Conservation (phyloP, 164 flowering plant species). For the Vitis riparia region DNA sequence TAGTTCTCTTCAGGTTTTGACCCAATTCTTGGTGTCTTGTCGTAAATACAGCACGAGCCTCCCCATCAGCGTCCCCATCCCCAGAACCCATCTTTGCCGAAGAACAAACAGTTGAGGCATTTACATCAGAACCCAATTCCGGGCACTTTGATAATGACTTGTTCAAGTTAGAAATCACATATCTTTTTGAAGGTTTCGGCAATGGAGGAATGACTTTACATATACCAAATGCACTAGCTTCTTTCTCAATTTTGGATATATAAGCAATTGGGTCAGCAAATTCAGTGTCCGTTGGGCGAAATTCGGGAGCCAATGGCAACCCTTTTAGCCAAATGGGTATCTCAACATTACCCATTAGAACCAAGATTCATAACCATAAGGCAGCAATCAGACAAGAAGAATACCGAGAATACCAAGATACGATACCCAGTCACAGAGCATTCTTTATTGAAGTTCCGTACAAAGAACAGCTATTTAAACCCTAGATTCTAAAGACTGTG, state of each 20-base stretch:
- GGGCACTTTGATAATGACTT: slow-evolving; percentile 67
- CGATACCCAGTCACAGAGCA: not conserved
- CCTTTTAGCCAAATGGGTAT: slow-evolving; percentile 77
- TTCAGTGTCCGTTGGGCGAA: slow-evolving; percentile 86
- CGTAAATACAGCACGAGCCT: slow-evolving; percentile 69
- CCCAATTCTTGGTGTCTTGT: slow-evolving; percentile 96
- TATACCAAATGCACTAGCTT: slow-evolving; percentile 91
- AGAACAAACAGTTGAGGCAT: slow-evolving; percentile 2
- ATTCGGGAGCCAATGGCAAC: slow-evolving; percentile 91
- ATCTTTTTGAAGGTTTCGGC: slow-evolving; percentile 82
- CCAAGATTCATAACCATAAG: slow-evolving; percentile 11
- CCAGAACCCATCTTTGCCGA: slow-evolving; percentile 20
- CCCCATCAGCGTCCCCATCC: slow-evolving; percentile 36
- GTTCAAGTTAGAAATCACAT: slow-evolving; percentile 68
- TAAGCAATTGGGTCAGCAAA: slow-evolving; percentile 98
- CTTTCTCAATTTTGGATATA: slow-evolving; percentile 93
- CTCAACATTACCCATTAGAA: slow-evolving; percentile 64
- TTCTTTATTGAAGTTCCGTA: not conserved
- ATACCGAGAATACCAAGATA: not conserved
- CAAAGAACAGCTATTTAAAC: not conserved
- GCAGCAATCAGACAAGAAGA: not conserved
- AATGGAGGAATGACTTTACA: slow-evolving; percentile 95
- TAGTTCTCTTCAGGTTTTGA: slow-evolving; percentile 43
- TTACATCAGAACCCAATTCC: slow-evolving; percentile 48
- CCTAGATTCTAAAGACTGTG: slow-evolving; percentile 13